A percentile compares a stretch with the other conserved stretches of the same genome.
phyloP scores from a whole-genome alignment of 169 alveolate genomes.

The Neospora caninum region DNA sequence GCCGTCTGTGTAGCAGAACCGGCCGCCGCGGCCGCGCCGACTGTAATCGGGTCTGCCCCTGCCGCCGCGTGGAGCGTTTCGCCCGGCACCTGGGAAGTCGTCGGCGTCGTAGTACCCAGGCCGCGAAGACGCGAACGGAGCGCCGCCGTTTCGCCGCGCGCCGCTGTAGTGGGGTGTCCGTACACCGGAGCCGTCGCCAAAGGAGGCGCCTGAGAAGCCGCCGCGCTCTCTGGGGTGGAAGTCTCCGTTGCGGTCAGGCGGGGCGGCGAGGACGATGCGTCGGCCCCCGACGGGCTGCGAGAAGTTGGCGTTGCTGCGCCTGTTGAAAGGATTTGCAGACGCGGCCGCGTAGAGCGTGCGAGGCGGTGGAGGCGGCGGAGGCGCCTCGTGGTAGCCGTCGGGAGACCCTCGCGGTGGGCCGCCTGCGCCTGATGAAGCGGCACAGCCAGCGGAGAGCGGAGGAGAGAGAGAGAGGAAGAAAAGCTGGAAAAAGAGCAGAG shows the following conservation, averaged over 20 bases:
- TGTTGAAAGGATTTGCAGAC: not conserved
- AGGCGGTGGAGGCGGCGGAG: not conserved
- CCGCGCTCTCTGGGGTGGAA: no score
- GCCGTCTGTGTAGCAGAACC: not conserved
- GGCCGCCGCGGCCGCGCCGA: not conserved
- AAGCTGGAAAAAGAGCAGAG: no score
- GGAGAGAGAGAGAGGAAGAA: no score
- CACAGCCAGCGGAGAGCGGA: no score
- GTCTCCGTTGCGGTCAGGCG: not conserved
- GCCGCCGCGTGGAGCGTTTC: not conserved
- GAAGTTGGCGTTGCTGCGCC: not conserved
- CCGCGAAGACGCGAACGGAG: not conserved
- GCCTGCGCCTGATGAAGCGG: no score
- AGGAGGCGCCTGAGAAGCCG: no score
- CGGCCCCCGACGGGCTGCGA: no score
- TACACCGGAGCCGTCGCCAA: not conserved
- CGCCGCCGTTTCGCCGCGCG: not conserved
- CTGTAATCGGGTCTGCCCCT: not conserved
- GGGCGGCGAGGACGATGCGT: not conserved
- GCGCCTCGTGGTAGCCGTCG: not conserved
- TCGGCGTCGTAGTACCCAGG: not conserved
- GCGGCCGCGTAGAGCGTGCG: not conserved
- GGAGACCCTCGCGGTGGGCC: no score
- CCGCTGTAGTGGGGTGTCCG: not conserved
- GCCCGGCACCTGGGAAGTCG: not conserved